phyloP scores from a whole-genome alignment of 192 early-diverging fungal species.

The Backusella luteola region DNA sequence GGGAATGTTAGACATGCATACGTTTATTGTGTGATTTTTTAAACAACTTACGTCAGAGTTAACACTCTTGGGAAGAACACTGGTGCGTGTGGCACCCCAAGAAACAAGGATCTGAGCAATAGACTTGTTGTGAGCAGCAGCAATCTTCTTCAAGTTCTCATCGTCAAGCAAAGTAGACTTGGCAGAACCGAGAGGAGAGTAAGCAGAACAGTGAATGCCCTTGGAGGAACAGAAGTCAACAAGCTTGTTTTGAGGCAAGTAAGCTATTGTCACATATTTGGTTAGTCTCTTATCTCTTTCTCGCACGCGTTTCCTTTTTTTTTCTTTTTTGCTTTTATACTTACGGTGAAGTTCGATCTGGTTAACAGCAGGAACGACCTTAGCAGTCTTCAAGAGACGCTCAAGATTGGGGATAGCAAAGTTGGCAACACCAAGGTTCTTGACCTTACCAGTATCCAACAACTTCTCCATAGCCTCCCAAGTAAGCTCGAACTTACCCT shows the following conservation, averaged over 20 bases:
- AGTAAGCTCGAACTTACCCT: constrained; percentile 66
- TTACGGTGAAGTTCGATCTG: constrained; percentile 48
- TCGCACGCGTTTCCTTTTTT: background rate
- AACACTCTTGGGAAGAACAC: constrained; percentile 83
- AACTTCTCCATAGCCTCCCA: constrained; percentile 85
- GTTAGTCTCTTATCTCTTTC: background rate
- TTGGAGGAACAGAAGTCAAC: constrained; percentile 69
- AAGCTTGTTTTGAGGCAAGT: constrained; percentile 55
- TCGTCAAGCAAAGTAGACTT: constrained; percentile 27
- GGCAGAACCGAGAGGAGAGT: constrained; percentile 74
- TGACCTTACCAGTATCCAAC: constrained; percentile 65
- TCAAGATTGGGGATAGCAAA: constrained; percentile 61
- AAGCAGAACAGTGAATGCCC: constrained; percentile 75
- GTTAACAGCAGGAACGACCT: constrained; percentile 78
- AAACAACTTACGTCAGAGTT: constrained; percentile 39
- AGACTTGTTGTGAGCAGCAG: constrained; percentile 59
- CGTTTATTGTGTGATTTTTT: background rate
- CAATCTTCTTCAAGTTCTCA: constrained; percentile 59
- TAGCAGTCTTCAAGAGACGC: constrained; percentile 61
- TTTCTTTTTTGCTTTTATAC: background rate
- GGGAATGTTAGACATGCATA: background rate
- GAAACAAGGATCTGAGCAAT: constrained; percentile 76
- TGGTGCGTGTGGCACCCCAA: constrained; percentile 79
- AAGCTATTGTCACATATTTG: constrained; percentile 13
- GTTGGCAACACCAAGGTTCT: constrained; percentile 88